These are phyloP conservation scores for Andrographis paniculata DNA, from an alignment of 305 asterid genomes.

Conservation along the genomic window DNA sequence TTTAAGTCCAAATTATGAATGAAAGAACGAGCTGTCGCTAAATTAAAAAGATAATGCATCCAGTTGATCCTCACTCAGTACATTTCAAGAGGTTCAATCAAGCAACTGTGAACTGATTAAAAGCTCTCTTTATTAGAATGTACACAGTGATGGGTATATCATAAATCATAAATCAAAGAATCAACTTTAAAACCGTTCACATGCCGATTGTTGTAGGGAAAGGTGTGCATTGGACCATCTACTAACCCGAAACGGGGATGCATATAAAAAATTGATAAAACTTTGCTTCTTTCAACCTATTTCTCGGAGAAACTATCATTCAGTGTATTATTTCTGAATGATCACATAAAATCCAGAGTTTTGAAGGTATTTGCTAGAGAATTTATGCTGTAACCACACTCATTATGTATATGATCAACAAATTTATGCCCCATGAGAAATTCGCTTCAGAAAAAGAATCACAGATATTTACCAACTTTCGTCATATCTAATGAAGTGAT, in stretches of 20 bases:
- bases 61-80: no score
- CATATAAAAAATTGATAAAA: slow-evolving; percentile 2
- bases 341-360: not conserved
- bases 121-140: no score
- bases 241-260: not conserved
- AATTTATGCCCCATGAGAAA: not conserved
- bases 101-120: no score
- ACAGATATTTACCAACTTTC: slow-evolving; percentile 53
- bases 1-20: slow-evolving; percentile 11
- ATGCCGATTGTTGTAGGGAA: not conserved
- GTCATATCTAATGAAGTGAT: slow-evolving; percentile 86
- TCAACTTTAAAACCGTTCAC: not conserved
- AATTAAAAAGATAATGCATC: slow-evolving; percentile 3
- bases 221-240: not conserved
- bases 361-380: no score
- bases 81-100: no score
- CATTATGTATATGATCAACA: not conserved
- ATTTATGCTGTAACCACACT: not conserved
- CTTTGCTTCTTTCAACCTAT: slow-evolving; percentile 12
- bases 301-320: slow-evolving; percentile 8
- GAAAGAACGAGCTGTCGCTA: slow-evolving; percentile 7
- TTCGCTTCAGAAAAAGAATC: not conserved
- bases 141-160: not conserved
- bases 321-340: not conserved
- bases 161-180: not conserved